Percentiles rank a stretch among this genome's conserved stretches.
Conservation (phyloP, 2,329 filamentous ascomycete species). For the Monosporascus sp. region DNA sequence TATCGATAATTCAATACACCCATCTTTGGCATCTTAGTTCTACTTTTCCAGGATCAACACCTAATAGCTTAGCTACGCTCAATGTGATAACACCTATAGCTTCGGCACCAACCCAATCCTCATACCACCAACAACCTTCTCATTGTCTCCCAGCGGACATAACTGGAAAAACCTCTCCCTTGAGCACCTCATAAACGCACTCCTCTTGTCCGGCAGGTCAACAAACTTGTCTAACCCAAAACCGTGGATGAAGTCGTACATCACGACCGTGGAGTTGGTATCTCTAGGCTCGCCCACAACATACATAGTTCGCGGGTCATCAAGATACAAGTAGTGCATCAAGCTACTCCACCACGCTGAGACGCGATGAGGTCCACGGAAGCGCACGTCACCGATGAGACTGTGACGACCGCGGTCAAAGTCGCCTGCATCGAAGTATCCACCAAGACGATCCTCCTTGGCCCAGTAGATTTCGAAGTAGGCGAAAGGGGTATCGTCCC, state of each 20-base stretch:
- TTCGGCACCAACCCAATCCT: slow-evolving; percentile 49
- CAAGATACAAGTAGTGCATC: slow-evolving; percentile 59
- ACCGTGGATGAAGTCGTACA: slow-evolving; percentile 70
- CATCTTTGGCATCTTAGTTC: no score
- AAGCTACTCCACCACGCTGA: slow-evolving; percentile 57
- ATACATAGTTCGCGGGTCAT: slow-evolving; percentile 51
- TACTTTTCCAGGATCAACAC: not conserved
- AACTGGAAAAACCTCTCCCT: slow-evolving; percentile 67
- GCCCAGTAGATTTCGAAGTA: no score
- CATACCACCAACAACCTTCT: slow-evolving; percentile 51
- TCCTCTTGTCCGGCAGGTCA: slow-evolving; percentile 67
- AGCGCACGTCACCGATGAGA: slow-evolving; percentile 53
- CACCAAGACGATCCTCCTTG: no score
- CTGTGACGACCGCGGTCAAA: slow-evolving; percentile 55
- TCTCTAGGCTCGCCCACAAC: slow-evolving; percentile 68
- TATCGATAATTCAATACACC: no score
- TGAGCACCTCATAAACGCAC: slow-evolving; percentile 59
- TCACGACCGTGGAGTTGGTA: slow-evolving; percentile 63
- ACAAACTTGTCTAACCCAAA: slow-evolving; percentile 68
- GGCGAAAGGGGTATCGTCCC: no score
- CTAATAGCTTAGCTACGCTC: not conserved
- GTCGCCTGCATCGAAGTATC: slow-evolving; percentile 25
- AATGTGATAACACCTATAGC: slow-evolving; percentile 30
- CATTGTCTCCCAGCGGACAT: slow-evolving; percentile 51
- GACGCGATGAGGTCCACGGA: slow-evolving; percentile 55